Conservation (phyloP, 352 stramenopile species). For the Phytophthora sp. region DNA sequence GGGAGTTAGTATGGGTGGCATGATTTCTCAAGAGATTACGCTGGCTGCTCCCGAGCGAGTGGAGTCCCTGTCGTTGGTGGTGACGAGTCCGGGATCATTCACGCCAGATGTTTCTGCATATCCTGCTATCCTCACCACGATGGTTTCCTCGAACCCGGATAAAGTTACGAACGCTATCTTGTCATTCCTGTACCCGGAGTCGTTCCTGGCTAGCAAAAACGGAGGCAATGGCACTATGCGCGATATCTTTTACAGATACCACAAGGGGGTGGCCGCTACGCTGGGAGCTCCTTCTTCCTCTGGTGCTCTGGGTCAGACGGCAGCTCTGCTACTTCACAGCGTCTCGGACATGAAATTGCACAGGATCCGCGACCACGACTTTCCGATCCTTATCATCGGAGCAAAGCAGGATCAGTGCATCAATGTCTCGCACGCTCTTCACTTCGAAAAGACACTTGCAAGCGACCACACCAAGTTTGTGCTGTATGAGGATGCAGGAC, state of each 20-base stretch:
- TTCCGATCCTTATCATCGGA: slow-evolving; percentile 56
- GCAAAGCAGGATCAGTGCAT: slow-evolving; percentile 42
- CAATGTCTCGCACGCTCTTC: slow-evolving; percentile 40
- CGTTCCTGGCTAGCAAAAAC: slow-evolving; percentile 42
- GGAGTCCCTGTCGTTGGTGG: slow-evolving; percentile 63
- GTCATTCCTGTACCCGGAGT: slow-evolving; percentile 61
- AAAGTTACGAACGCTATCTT: slow-evolving; percentile 54
- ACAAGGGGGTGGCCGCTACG: slow-evolving; percentile 38
- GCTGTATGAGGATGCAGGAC: slow-evolving; percentile 50
- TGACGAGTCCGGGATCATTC: slow-evolving; percentile 64
- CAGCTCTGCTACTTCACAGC: slow-evolving; percentile 37
- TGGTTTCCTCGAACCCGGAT: slow-evolving; percentile 41
- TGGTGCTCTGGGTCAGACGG: slow-evolving; percentile 39
- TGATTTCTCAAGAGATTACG: slow-evolving; percentile 72
- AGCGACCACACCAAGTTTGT: slow-evolving; percentile 48
- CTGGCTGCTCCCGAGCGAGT: slow-evolving; percentile 50
- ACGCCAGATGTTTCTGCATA: slow-evolving; percentile 38
- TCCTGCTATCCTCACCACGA: slow-evolving; percentile 42
- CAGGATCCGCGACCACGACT: slow-evolving; percentile 45
- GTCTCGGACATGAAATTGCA: slow-evolving; percentile 45
- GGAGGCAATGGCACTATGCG: slow-evolving; percentile 38
- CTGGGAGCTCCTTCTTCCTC: slow-evolving; percentile 25
- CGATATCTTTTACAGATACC: slow-evolving; percentile 55
- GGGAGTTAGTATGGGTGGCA: slow-evolving; percentile 72
- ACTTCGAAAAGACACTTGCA: slow-evolving; percentile 38